These are phyloP conservation scores for Plenodomus tracheiphilus DNA, from an alignment of 2,329 filamentous ascomycete species.

Conservation along the genomic window DNA sequence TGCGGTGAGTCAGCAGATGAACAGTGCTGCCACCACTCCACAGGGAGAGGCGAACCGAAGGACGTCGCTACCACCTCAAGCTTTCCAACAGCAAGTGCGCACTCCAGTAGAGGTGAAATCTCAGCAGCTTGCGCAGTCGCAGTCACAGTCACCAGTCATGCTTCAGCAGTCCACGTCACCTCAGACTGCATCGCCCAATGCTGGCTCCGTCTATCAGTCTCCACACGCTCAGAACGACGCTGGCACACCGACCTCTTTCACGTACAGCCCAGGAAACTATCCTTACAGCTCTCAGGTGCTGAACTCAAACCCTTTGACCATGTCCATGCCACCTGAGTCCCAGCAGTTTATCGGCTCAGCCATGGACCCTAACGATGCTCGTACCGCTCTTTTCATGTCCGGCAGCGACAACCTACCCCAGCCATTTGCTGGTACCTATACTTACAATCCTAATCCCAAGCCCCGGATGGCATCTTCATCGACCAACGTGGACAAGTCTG, in stretches of 20 bases:
- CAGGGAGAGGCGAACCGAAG: constrained; percentile 41
- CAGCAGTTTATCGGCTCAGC: constrained; percentile 57
- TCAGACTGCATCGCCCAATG: constrained; percentile 22
- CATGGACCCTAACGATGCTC: constrained; percentile 51
- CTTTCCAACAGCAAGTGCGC: constrained; percentile 24
- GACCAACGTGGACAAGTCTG: constrained; percentile 37
- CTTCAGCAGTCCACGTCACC: constrained; percentile 30
- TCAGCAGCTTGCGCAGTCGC: constrained; percentile 23
- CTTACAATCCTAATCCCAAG: constrained; percentile 50
- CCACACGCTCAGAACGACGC: constrained; percentile 24
- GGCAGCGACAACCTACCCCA: constrained; percentile 48
- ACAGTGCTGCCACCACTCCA: constrained; percentile 20
- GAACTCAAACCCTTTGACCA: constrained; percentile 51
- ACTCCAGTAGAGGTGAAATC: constrained; percentile 14
- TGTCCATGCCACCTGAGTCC: constrained; percentile 55
- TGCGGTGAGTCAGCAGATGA: constrained; percentile 22
- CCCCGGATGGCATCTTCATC: constrained; percentile 21
- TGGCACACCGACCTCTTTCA: constrained; percentile 22
- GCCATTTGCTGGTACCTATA: constrained; percentile 47
- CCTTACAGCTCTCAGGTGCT: constrained; percentile 34
- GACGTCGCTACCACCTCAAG: constrained; percentile 49
- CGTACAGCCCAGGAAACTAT: constrained; percentile 26
- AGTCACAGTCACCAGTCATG: constrained; percentile 12
- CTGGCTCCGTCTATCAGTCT: constrained; percentile 26
- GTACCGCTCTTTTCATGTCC: constrained; percentile 52